Base-by-base conservation (phyloP, 495 filamentous ascomycete genomes). In the Friedmanniomyces endolithicus region DNA sequence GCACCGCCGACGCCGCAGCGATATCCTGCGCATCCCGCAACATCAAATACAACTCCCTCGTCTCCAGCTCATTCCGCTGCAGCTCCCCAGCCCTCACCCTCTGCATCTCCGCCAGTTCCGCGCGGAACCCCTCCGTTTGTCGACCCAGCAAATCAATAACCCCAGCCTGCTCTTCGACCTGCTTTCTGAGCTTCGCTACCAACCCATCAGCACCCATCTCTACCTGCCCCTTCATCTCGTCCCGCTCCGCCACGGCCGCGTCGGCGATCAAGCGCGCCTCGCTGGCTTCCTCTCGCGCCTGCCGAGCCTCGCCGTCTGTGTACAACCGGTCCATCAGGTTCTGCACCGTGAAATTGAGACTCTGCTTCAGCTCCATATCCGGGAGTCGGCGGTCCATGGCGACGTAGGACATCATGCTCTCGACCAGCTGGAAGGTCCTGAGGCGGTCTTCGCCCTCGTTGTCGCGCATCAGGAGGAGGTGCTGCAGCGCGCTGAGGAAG, bases 321-420 rank as follows among this genome's bases (percentile, higher is more conserved):
- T 98, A 92, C 48, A 98, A 77, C 66, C 88, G 90, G 68, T 97
- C 94, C 53, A 98, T 73, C 56, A 98, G 74, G 68, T 78, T 92
- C 71, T 98, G 92, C 39, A 98, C 92, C 2, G 94, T 95, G 65
- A 97, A 96, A 66, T 90, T 95, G 62, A 98, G 78, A 57, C 89
- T 94, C 64, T 95, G 89, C 70, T 94, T 94, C 52, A 98, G 80
- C 65, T 98, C 92, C 77, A 98, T 88, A 71, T 98, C 90, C 40
- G 92, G 94, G 57, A 97, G 69, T 50, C 92, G 79, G 59, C 92
- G 82, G 68, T 98, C 92, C 94, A 98, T 98, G 53, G 90, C 92
- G 55, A 98, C 92, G 68, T 98, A 97, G 71, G 87, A 94, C 56
- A 98, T 81, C 87, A 98, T 98, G 9, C 87, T 82, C 67, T 98